A percentile compares a stretch with the other conserved stretches of the same genome.
These are phyloP conservation scores for Daedaleopsis nitida DNA, from an alignment of 768 basidiomycete genomes.

Conservation along the genomic window DNA sequence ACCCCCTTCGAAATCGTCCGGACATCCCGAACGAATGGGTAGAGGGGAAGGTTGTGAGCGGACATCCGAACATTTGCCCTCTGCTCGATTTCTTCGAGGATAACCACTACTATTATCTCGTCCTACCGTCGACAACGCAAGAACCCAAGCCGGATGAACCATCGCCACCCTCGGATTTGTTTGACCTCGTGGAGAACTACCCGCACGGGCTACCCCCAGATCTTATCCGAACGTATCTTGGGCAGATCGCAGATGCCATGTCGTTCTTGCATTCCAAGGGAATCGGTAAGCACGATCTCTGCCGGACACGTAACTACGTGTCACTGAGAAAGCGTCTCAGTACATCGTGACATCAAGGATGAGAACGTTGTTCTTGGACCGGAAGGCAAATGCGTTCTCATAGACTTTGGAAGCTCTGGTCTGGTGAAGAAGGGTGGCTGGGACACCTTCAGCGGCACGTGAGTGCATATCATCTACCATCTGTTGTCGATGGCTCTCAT, in stretches of 20 bases:
- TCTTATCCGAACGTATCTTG: conserved; percentile 80
- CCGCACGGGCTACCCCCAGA: conserved; percentile 81
- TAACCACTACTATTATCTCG: conserved; percentile 92
- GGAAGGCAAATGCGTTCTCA: conserved; percentile 82
- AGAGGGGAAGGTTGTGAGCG: conserved; percentile 72
- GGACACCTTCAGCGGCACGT: conserved; percentile 95
- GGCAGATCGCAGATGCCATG: conserved; percentile 92
- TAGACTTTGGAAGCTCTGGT: conserved; percentile 96
- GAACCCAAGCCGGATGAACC: conserved; percentile 54
- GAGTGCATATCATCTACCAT: conserved; percentile 39
- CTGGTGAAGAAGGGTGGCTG: conserved; percentile 81
- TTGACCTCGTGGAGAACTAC: conserved; percentile 90
- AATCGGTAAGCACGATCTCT: conserved; percentile 63
- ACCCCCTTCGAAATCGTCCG: conserved; percentile 57
- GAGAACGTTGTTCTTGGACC: conserved; percentile 91
- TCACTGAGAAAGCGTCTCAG: conserved; percentile 37
- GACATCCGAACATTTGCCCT: conserved; percentile 95
- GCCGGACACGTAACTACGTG: neutral
- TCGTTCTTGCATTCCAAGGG: conserved; percentile 88
- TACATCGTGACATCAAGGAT: conserved; percentile 98
- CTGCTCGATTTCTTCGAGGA: conserved; percentile 98
- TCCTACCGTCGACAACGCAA: conserved; percentile 77
- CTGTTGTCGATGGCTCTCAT: conserved; percentile 16
- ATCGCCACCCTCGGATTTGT: conserved; percentile 77
- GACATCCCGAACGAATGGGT: conserved; percentile 53